Evolutionary conservation across 129 eudicot species (phyloP).

Genomic region (Deinandra increscens): DNA sequence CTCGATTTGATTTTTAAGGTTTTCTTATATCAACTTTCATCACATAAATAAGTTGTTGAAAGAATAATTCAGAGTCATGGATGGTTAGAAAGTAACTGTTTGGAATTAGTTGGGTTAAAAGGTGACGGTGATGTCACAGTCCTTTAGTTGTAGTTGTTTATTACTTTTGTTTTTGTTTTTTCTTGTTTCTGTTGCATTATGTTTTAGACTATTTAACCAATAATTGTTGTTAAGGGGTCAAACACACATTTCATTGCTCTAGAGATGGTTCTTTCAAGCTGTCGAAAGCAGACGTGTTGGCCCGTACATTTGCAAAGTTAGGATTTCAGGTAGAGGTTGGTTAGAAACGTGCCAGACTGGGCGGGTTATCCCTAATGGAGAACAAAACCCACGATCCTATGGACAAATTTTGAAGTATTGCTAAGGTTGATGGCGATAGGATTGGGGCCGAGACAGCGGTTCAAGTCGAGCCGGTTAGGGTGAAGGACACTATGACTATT

Average conservation of each 20-base stretch:
- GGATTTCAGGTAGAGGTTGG: conserved; percentile 61
- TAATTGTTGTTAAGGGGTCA: conserved; percentile 79
- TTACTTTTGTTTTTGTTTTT: too few species aligned
- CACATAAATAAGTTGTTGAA: too few species aligned
- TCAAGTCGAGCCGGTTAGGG: conserved; percentile 44
- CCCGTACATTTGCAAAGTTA: conserved; percentile 76
- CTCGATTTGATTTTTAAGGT: too few species aligned
- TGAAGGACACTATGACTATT: conserved; percentile 49
- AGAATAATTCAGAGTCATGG: too few species aligned
- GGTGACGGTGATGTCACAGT: too few species aligned
- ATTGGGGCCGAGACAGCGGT: conserved; percentile 61
- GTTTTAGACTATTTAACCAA: too few species aligned
- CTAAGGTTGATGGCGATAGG: conserved; percentile 73
- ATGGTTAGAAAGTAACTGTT: too few species aligned
- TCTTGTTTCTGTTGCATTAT: too few species aligned
- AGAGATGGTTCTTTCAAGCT: conserved; percentile 88
- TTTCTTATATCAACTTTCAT: too few species aligned
- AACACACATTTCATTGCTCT: conserved; percentile 55
- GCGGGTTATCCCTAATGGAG: conserved; percentile 59
- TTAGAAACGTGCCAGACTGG: conserved; percentile 43
- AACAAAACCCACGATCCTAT: conserved; percentile 69
- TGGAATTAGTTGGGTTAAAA: too few species aligned
- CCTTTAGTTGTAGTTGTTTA: too few species aligned
- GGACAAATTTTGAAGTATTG: conserved; percentile 92
- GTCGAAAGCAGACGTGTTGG: conserved; percentile 74